Evolutionary conservation across 2,329 filamentous ascomycete species (phyloP), one percentile per base, ranked within the genome.

Genomic region (Helicocarpus griseus): DNA sequence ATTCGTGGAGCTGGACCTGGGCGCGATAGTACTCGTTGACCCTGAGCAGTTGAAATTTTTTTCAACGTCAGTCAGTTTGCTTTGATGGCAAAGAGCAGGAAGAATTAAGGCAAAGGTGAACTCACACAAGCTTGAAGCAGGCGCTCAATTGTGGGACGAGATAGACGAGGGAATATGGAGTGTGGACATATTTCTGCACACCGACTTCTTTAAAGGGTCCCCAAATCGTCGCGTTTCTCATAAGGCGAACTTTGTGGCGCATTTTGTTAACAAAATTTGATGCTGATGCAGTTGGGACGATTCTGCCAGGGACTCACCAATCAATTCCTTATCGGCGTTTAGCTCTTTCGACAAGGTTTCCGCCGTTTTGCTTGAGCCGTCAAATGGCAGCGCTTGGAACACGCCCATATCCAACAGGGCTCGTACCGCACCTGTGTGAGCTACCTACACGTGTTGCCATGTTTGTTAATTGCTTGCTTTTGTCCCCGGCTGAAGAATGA

Each of bases 151-250:
- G 51, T 14, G 57, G 57, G 4, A 33, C 45, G 22, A 60, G 22
- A 36, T 58, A 63, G 6, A 54, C 49, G 40, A 51, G 33, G 2
- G 61, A 63, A 29, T 57, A 53, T 26, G 55, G 50, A 1, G 58
- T 61, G 48, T 63, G 60, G 5, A 49, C 48, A 48, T 63, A 62
- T 33, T 54, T 52, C 43, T 60, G 53, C 26, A 53, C 49, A 13
- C 50, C 49, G 5, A 51, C 33, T 41, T 63, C 60, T 9, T 39
- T 54, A 33, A 62, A 61, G 24, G 51, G 52, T 14, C 48, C 53
- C 14, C 52, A 52, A 19, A 33, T 19, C 8, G 53, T 45, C 13
- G 53, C 52, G 9, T 59, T 41, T 36, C 60, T 54, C 58, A 62
- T 59, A 24, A 59, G 52, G 21, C 60, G 58, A 43, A 60, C 60